Percentiles rank a stretch among this genome's conserved stretches.
Evolutionary conservation across 768 basidiomycete species (phyloP).

Genomic region (Phylloporus arenicola): DNA sequence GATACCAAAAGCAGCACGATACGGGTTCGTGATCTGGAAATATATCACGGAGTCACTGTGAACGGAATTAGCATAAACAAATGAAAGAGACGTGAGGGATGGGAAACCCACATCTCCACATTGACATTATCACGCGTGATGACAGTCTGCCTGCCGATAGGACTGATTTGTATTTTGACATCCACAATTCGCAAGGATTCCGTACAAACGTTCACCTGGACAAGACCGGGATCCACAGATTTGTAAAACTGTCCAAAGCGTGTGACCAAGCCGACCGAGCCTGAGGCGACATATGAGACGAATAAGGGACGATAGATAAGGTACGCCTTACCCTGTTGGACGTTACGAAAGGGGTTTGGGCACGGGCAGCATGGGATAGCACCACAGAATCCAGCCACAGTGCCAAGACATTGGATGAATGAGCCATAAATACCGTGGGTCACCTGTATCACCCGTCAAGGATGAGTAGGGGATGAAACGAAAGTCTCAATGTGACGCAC

Average conservation of each 20-base stretch:
- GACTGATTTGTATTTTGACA: constrained; percentile 92
- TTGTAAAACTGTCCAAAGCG: constrained; percentile 97
- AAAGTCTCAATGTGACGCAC: constrained; percentile 25
- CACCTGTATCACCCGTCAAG: constrained; percentile 37
- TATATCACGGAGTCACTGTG: constrained; percentile 86
- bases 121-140: constrained; percentile 97
- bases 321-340: constrained; percentile 62
- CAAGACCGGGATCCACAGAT: constrained; percentile 88
- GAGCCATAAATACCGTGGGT: constrained; percentile 85
- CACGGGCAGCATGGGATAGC: constrained; percentile 80
- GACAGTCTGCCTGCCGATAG: constrained; percentile 82
- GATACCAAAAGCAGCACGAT: constrained; percentile 93
- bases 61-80: constrained; percentile 3
- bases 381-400: constrained; percentile 60
- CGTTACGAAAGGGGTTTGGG: constrained; percentile 82
- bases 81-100: neutral
- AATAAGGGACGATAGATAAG: constrained; percentile 1
- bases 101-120: constrained; percentile 69
- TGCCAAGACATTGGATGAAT: constrained; percentile 66
- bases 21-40: constrained; percentile 85
- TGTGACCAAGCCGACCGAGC: constrained; percentile 84
- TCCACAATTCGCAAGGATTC: constrained; percentile 83
- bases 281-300: constrained; percentile 28
- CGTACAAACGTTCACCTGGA: constrained; percentile 91
- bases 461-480: neutral